These are phyloP conservation scores for Wallemia hederae DNA, from an alignment of 1,284 basidiomycete species.

Conservation along the genomic window DNA sequence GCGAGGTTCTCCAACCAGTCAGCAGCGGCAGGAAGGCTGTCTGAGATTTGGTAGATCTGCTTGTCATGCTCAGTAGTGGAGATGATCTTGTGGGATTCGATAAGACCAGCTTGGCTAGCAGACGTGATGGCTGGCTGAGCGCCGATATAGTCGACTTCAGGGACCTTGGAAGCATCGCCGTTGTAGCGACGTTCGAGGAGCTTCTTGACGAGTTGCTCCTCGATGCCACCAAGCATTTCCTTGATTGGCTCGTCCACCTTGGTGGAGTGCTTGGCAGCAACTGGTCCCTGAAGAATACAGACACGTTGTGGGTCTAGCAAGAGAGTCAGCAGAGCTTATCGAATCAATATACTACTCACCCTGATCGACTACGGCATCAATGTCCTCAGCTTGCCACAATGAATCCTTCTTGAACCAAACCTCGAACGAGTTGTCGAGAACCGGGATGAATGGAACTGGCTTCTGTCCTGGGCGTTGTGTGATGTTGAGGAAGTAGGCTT, in stretches of 20 bases:
- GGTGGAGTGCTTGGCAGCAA: constrained; percentile 63
- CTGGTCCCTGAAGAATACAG: constrained; percentile 86
- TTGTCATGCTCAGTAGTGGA: constrained; percentile 21
- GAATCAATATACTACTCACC: neutral
- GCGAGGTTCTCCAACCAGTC: constrained; percentile 65
- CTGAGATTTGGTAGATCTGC: constrained; percentile 29
- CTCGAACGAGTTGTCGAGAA: constrained; percentile 71
- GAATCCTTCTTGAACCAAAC: constrained; percentile 99
- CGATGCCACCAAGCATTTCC: constrained; percentile 67
- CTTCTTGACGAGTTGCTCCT: constrained; percentile 41
- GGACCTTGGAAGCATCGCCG: constrained; percentile 48
- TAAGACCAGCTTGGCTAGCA: constrained; percentile 16
- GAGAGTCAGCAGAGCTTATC: neutral
- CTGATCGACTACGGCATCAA: constrained; percentile 92
- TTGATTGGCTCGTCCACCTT: constrained; percentile 79
- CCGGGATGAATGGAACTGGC: constrained; percentile 94
- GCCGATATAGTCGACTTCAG: constrained; percentile 62
- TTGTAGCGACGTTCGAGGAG: constrained; percentile 55
- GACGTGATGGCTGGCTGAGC: constrained; percentile 17
- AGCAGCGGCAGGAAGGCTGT: constrained; percentile 26
- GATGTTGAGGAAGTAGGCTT: constrained; percentile 81
- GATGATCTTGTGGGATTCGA: constrained; percentile 20
- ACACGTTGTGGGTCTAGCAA: constrained; percentile 62
- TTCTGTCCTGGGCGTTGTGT: constrained; percentile 87
- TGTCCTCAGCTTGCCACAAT: constrained; percentile 90